Conservation (phyloP, 805 yeast genomes). For the Pichia rugopelliculosa region DNA sequence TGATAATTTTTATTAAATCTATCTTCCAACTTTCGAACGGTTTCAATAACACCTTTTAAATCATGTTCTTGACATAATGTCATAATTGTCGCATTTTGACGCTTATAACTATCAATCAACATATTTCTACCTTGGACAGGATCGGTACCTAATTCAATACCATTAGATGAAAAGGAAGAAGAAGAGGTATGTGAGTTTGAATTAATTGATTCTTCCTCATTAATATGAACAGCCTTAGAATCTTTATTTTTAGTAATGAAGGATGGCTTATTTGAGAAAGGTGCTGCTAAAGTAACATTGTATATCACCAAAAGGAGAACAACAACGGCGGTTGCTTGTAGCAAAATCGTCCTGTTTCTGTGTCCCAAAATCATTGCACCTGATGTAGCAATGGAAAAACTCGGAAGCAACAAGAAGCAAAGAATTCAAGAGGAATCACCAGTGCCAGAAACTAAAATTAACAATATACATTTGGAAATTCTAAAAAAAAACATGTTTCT, state of each 20-base stretch:
- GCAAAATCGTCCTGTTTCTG: not conserved
- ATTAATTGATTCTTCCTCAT: not conserved
- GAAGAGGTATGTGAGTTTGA: not conserved
- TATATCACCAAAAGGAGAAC: not conserved
- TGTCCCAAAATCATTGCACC: not conserved
- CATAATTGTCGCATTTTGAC: constrained; percentile 47
- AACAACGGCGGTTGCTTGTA: not conserved
- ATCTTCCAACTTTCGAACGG: constrained; percentile 69
- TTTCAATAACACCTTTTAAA: constrained; percentile 44
- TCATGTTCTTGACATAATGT: constrained; percentile 68
- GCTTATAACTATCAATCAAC: constrained; percentile 13
- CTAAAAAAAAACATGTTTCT: too few species aligned
- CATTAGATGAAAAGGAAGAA: not conserved
- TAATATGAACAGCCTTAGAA: not conserved
- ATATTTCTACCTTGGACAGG: constrained; percentile 4
- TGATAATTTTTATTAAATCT: constrained; percentile 68
- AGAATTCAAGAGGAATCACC: too few species aligned
- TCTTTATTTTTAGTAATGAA: not conserved
- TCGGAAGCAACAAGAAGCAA: not conserved
- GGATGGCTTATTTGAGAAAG: not conserved
- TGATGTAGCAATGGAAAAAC: not conserved
- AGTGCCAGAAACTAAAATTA: too few species aligned
- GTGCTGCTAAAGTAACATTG: not conserved
- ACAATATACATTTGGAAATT: too few species aligned
- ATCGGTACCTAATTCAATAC: constrained; percentile 2